Evolutionary conservation across 1,284 basidiomycete species (phyloP).

Genomic region (Blastosporella zonata): DNA sequence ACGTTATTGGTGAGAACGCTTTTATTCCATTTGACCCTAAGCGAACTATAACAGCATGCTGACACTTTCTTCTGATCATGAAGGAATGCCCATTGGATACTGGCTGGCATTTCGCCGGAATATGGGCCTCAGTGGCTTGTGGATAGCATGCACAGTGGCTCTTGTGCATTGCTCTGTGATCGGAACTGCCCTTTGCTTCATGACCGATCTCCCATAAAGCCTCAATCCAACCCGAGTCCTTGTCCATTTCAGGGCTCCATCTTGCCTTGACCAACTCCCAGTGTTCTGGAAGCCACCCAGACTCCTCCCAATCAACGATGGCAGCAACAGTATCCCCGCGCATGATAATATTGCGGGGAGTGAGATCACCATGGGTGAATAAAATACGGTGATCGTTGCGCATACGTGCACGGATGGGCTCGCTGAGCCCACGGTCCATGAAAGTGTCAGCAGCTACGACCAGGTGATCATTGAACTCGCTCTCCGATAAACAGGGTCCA

Average conservation of each 20-base stretch:
- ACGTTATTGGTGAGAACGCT: slow-evolving; percentile 12
- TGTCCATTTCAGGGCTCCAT: slow-evolving; percentile 8
- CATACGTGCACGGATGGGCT: slow-evolving; percentile 9
- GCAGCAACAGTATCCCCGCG: slow-evolving; percentile 8
- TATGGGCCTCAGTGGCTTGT: slow-evolving; percentile 11
- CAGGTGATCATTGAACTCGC: slow-evolving; percentile 13
- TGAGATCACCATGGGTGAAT: slow-evolving; percentile 17
- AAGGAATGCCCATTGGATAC: slow-evolving; percentile 14
- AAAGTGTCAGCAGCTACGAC: slow-evolving; percentile 6
- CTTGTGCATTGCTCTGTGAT: slow-evolving; percentile 11
- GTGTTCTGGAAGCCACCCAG: slow-evolving; percentile 16
- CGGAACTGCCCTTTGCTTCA: slow-evolving; percentile 11
- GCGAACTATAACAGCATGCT: not conserved
- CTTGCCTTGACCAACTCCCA: slow-evolving; percentile 16
- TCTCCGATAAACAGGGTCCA: slow-evolving; percentile 10
- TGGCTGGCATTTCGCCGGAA: slow-evolving; percentile 10
- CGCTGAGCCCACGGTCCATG: slow-evolving; percentile 5
- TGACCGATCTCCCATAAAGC: slow-evolving; percentile 10
- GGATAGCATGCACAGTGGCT: slow-evolving; percentile 11
- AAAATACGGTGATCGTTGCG: slow-evolving; percentile 8
- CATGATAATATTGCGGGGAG: slow-evolving; percentile 16
- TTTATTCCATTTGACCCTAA: not conserved
- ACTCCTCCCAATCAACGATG: slow-evolving; percentile 18
- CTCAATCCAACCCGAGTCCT: slow-evolving; percentile 10
- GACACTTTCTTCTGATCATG: not conserved